Conservation (phyloP, 352 stramenopile species). For the Globisporangium spiculum region DNA sequence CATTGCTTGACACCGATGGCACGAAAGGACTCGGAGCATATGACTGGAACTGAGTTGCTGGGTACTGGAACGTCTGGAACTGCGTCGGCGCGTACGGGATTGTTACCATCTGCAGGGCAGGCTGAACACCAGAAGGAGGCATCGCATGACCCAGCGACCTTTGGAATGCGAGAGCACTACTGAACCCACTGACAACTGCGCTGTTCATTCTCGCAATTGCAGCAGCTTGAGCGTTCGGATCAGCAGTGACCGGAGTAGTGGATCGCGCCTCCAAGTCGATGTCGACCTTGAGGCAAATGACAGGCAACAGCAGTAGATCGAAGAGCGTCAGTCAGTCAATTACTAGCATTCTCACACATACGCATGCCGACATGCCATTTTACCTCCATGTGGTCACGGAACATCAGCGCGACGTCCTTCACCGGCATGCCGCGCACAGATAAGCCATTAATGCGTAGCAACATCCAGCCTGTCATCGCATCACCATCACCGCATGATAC, state of each 20-base stretch:
- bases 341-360: background rate
- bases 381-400: slow-evolving; percentile 40
- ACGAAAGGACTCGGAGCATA: background rate
- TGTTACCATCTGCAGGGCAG: background rate
- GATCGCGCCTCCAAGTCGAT: slow-evolving; percentile 9
- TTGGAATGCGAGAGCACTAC: background rate
- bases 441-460: slow-evolving; percentile 38
- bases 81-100: background rate
- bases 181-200: background rate
- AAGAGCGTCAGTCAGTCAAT: background rate
- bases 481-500: background rate
- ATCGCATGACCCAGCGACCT: background rate
- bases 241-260: background rate
- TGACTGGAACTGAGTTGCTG: background rate
- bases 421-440: slow-evolving; percentile 31
- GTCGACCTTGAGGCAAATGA: slow-evolving; percentile 3
- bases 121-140: slow-evolving; percentile 3
- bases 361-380: background rate
- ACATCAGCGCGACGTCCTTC: slow-evolving; percentile 39
- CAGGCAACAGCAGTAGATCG: background rate
- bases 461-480: slow-evolving; percentile 29
- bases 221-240: background rate
- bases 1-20: background rate
- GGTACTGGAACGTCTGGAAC: background rate
- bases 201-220: background rate